Percentiles rank a stretch among this genome's conserved stretches.
phyloP scores from a whole-genome alignment of 805 yeast species.

The Pichia ethanolica region DNA sequence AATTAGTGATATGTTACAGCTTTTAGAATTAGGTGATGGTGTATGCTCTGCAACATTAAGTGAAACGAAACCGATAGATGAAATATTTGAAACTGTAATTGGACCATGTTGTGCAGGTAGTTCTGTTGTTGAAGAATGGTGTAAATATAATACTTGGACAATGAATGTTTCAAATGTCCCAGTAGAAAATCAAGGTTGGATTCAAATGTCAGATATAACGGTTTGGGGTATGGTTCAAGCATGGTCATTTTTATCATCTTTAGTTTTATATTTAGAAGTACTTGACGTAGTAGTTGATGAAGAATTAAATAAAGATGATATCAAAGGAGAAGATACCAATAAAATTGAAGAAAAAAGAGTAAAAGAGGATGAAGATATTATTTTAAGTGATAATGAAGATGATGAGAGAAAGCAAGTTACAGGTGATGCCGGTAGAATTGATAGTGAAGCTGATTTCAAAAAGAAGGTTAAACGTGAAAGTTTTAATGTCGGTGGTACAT shows the following conservation, averaged over 20 bases:
- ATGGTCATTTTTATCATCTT: constrained; percentile 2
- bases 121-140: constrained; percentile 12
- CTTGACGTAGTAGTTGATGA: constrained; percentile 1
- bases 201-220: constrained; percentile 21
- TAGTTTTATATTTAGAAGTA: background rate
- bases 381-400: constrained; percentile 6
- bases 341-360: background rate
- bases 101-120: constrained; percentile 19
- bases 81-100: constrained; percentile 15
- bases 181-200: constrained; percentile 33
- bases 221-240: constrained; percentile 7
- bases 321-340: background rate
- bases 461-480: constrained; percentile 4
- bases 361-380: background rate
- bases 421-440: background rate
- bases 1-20: constrained; percentile 25
- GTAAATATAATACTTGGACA: constrained; percentile 10
- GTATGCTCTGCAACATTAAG: constrained; percentile 15
- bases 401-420: constrained; percentile 4
- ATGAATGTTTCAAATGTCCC: constrained; percentile 15
- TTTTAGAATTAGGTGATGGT: constrained; percentile 36
- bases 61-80: constrained; percentile 7
- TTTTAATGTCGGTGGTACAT: constrained; percentile 2
- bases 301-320: background rate
- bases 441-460: constrained; percentile 1